Conservation (phyloP, 768 basidiomycete species). For the Leucocoprinus sp. region DNA sequence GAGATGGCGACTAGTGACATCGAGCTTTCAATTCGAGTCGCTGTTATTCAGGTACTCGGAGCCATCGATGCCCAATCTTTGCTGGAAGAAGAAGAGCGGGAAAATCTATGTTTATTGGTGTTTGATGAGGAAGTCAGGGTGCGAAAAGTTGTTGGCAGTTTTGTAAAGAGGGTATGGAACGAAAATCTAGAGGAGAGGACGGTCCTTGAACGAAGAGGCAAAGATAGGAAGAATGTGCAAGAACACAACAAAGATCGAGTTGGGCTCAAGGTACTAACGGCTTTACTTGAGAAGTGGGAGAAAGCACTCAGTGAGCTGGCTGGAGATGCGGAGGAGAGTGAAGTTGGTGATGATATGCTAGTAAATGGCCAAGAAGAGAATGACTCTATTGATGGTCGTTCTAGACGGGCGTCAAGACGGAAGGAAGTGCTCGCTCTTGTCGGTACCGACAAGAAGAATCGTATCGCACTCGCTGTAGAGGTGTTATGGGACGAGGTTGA, state of each 20-base stretch:
- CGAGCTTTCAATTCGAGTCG: constrained; percentile 79
- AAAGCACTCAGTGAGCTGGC: constrained; percentile 47
- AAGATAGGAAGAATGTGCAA: constrained; percentile 19
- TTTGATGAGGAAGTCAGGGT: constrained; percentile 82
- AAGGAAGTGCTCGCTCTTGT: constrained; percentile 34
- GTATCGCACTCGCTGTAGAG: constrained; percentile 76
- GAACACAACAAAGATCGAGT: constrained; percentile 47
- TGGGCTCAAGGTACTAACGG: constrained; percentile 65
- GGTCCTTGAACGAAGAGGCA: constrained; percentile 17
- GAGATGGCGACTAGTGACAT: constrained; percentile 91
- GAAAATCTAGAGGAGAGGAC: constrained; percentile 68
- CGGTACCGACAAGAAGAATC: constrained; percentile 39
- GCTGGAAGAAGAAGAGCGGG: constrained; percentile 82
- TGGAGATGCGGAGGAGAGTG: constrained; percentile 37
- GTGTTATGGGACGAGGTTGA: constrained; percentile 82
- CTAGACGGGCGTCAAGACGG: constrained; percentile 24
- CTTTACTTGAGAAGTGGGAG: constrained; percentile 70
- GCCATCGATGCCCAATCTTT: constrained; percentile 75
- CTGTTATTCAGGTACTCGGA: constrained; percentile 78
- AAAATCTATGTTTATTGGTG: constrained; percentile 70
- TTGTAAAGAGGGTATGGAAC: constrained; percentile 75
- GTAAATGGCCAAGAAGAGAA: constrained; percentile 26
- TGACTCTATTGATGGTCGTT: constrained; percentile 26
- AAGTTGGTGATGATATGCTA: constrained; percentile 28
- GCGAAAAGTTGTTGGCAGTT: constrained; percentile 70